Evolutionary conservation across 768 basidiomycete species (phyloP).

Genomic region (Lentinula lateritia): DNA sequence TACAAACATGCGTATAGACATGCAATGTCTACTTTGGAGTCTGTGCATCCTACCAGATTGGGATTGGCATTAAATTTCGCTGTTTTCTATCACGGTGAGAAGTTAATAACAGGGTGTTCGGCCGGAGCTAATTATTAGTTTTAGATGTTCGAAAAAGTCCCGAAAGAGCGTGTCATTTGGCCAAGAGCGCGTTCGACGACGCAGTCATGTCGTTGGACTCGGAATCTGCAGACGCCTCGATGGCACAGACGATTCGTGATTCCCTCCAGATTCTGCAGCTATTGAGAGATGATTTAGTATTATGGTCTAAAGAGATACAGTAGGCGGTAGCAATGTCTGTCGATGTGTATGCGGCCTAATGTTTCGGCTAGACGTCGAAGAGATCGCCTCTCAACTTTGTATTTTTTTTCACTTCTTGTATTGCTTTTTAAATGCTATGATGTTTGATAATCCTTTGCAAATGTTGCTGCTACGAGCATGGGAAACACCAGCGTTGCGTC

Average conservation of each 20-base stretch:
- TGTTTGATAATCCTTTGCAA: constrained; percentile 44
- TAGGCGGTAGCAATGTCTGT: constrained; percentile 9
- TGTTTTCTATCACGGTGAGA: constrained; percentile 76
- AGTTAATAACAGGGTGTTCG: background rate
- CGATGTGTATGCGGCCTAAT: background rate
- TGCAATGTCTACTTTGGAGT: constrained; percentile 65
- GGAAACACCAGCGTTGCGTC: constrained; percentile 97
- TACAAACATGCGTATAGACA: constrained; percentile 87
- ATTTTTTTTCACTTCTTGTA: background rate
- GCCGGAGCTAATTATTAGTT: background rate
- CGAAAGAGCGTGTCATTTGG: constrained; percentile 81
- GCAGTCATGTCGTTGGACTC: constrained; percentile 64
- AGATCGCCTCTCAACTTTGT: background rate
- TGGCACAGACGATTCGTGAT: constrained; percentile 49
- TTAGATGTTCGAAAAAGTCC: constrained; percentile 77
- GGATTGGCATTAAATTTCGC: constrained; percentile 90
- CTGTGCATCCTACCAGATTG: constrained; percentile 81
- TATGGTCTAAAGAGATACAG: constrained; percentile 79
- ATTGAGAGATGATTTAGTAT: constrained; percentile 76
- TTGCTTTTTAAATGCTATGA: background rate
- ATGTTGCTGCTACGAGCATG: constrained; percentile 91
- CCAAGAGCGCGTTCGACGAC: constrained; percentile 90
- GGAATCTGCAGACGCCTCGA: constrained; percentile 23
- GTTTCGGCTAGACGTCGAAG: background rate
- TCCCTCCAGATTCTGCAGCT: constrained; percentile 82